Evolutionary conservation across 805 yeast genomes (phyloP).

Genomic region (Cyberlindnera americana): DNA sequence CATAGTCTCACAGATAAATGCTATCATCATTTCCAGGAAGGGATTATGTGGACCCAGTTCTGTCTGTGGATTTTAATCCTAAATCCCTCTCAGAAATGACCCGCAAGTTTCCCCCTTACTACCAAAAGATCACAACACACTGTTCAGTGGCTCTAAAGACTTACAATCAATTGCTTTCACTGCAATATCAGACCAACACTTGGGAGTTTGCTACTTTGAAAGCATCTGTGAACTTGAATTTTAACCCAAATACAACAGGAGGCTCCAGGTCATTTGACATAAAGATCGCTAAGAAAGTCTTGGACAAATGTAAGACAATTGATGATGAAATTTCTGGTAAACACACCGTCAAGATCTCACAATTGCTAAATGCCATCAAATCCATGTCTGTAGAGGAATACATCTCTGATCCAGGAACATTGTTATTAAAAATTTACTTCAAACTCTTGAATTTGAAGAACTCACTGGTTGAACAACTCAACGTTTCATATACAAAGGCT

Average conservation of each 20-base stretch:
- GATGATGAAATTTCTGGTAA: slow-evolving; percentile 42
- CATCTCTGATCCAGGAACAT: slow-evolving; percentile 24
- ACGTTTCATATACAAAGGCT: slow-evolving; percentile 61
- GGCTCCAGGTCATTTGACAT: slow-evolving; percentile 42
- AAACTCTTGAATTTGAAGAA: slow-evolving; percentile 46
- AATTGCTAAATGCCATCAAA: slow-evolving; percentile 40
- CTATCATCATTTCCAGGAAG: not conserved
- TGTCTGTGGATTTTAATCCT: slow-evolving; percentile 14
- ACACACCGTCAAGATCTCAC: slow-evolving; percentile 40
- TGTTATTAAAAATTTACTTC: slow-evolving; percentile 27
- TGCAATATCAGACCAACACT: slow-evolving; percentile 28
- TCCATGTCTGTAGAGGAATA: slow-evolving; percentile 19
- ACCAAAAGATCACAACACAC: slow-evolving; percentile 21
- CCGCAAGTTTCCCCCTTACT: slow-evolving; percentile 10
- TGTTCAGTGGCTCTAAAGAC: slow-evolving; percentile 28
- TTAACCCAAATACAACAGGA: slow-evolving; percentile 22
- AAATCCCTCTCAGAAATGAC: slow-evolving; percentile 13
- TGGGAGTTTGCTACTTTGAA: slow-evolving; percentile 32
- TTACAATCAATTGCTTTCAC: slow-evolving; percentile 27
- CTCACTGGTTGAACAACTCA: slow-evolving; percentile 47
- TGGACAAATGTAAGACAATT: slow-evolving; percentile 44
- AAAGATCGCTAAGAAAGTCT: slow-evolving; percentile 51
- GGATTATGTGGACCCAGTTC: slow-evolving; percentile 20
- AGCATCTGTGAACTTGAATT: slow-evolving; percentile 28
- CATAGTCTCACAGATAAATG: too few species aligned